Evolutionary conservation across 148 eudicot genomes (phyloP).

Genomic region (Nyssa sinensis): DNA sequence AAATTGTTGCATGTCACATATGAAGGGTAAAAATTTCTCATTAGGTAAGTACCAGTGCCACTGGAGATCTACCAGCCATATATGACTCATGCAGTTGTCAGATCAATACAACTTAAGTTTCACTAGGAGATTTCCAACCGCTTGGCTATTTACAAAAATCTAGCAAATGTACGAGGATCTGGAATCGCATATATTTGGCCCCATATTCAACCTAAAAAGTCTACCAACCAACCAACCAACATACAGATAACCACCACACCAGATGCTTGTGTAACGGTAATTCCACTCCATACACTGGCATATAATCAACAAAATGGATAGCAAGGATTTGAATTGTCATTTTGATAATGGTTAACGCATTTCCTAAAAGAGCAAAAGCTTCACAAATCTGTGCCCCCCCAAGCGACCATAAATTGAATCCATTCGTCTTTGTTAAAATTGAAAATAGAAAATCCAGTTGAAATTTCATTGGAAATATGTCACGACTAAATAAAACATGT

Average conservation of each 20-base stretch:
- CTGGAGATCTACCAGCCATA: not conserved
- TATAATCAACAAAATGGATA: not conserved
- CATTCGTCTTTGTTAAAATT: not conserved
- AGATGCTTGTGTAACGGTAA: not conserved
- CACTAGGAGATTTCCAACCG: not conserved
- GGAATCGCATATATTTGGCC: not conserved
- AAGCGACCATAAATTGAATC: too few relatives aligned
- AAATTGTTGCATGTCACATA: not conserved
- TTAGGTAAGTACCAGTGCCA: too few relatives aligned
- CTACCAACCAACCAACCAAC: not conserved
- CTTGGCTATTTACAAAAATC: not conserved
- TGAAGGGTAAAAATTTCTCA: not conserved
- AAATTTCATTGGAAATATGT: not conserved
- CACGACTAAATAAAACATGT: too few relatives aligned
- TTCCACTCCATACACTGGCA: not conserved
- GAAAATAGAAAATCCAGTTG: not conserved
- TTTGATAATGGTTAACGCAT: not conserved
- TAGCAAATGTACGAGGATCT: not conserved
- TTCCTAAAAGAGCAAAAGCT: too few relatives aligned
- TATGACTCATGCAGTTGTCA: not conserved
- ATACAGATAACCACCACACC: not conserved
- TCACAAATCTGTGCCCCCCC: too few relatives aligned
- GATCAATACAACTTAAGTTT: not conserved
- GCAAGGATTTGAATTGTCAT: not conserved
- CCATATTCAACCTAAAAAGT: not conserved